Percentiles rank a stretch among this genome's conserved stretches.
Evolutionary conservation across 192 early-diverging fungal genomes (phyloP).

Genomic region (Coemansia reversa): DNA sequence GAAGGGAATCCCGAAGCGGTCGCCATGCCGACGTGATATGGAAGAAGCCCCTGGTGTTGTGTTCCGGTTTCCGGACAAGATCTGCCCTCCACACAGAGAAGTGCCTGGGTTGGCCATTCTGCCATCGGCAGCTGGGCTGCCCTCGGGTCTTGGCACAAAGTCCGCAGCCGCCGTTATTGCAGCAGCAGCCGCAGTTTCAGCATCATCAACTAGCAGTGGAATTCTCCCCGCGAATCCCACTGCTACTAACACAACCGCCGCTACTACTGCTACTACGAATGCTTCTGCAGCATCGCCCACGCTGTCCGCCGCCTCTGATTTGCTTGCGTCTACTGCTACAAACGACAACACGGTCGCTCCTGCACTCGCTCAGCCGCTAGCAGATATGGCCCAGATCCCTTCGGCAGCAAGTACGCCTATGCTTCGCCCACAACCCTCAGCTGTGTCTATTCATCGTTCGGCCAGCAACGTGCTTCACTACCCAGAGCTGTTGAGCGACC

Average conservation of each 20-base stretch:
- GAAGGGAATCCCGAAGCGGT: constrained; percentile 54
- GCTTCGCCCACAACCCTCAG: constrained; percentile 21
- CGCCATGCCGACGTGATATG: constrained; percentile 55
- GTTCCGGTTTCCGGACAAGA: constrained; percentile 56
- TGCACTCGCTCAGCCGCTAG: background rate
- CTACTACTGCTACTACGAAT: constrained; percentile 11
- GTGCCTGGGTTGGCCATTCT: constrained; percentile 41
- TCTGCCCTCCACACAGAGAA: constrained; percentile 19
- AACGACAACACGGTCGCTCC: constrained; percentile 1
- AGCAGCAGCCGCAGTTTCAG: constrained; percentile 26
- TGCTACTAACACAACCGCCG: background rate
- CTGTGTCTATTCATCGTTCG: constrained; percentile 45
- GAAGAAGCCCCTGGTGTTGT: constrained; percentile 50
- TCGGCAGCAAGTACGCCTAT: constrained; percentile 44
- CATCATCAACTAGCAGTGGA: constrained; percentile 8
- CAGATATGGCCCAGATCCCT: constrained; percentile 20
- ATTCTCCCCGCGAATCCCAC: constrained; percentile 1
- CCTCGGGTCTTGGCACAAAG: constrained; percentile 47
- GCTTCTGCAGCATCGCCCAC: constrained; percentile 9
- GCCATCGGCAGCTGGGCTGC: constrained; percentile 49
- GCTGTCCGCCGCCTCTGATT: constrained; percentile 8
- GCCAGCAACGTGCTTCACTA: constrained; percentile 56
- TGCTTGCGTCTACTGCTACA: constrained; percentile 17
- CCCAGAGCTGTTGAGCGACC: constrained; percentile 53
- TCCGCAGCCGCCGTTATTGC: constrained; percentile 46